These are phyloP conservation scores for Amauroascus verrucosus DNA, from an alignment of 2,329 filamentous ascomycete genomes.

Conservation along the genomic window DNA sequence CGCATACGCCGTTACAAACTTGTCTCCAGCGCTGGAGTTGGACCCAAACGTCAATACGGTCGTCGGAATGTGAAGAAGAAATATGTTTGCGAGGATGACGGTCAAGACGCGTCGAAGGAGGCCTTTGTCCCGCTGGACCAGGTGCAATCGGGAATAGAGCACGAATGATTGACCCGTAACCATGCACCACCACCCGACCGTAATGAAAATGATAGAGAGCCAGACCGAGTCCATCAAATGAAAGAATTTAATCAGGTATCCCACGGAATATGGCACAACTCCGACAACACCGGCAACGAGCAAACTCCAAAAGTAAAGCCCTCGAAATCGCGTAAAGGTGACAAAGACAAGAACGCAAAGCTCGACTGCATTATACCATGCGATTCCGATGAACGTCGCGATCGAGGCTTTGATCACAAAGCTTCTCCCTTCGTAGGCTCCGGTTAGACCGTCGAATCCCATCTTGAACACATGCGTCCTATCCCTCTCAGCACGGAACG, in stretches of 20 bases:
- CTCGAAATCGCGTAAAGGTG: conserved; percentile 38
- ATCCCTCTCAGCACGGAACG: neutral
- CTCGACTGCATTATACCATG: conserved; percentile 43
- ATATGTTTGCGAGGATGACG: conserved; percentile 31
- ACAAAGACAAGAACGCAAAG: conserved; percentile 41
- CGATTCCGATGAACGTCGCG: conserved; percentile 38
- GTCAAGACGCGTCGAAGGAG: conserved; percentile 25
- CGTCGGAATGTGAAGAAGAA: conserved; percentile 29
- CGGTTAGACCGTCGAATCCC: conserved; percentile 30
- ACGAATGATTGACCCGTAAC: conserved; percentile 33
- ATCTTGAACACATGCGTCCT: neutral
- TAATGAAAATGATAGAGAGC: conserved; percentile 24
- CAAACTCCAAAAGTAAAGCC: conserved; percentile 44
- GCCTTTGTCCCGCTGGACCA: conserved; percentile 26
- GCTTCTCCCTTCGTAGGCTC: conserved; percentile 27
- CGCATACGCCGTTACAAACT: conserved; percentile 26
- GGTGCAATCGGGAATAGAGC: conserved; percentile 33
- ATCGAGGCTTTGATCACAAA: conserved; percentile 36
- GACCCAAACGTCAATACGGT: conserved; percentile 29
- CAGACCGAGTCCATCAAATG: conserved; percentile 36
- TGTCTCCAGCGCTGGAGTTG: conserved; percentile 17
- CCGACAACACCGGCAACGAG: conserved; percentile 37
- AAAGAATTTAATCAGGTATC: conserved; percentile 42
- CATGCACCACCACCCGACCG: conserved; percentile 31
- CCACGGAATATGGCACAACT: conserved; percentile 38